Conservation (phyloP, 768 basidiomycete genomes). For the Lentinula sp. region DNA sequence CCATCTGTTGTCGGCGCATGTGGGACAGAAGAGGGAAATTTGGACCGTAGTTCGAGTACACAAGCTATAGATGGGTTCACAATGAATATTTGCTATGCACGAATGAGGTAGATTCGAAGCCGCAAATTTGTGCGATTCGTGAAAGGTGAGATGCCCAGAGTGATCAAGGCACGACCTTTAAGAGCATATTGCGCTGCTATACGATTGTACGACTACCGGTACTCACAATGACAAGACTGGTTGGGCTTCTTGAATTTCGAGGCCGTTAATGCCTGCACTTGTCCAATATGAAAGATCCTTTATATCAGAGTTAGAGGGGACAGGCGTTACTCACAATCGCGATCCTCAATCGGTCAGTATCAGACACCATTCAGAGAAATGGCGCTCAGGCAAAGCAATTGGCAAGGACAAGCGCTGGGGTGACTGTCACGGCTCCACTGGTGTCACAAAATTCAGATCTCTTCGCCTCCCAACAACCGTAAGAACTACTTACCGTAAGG, state of each 20-base stretch:
- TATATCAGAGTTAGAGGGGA: constrained; percentile 2
- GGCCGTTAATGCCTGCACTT: constrained; percentile 37
- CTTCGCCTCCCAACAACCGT: not conserved
- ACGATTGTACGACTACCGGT: not conserved
- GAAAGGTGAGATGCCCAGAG: not conserved
- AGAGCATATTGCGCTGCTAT: too few species aligned
- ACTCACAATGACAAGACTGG: constrained; percentile 35
- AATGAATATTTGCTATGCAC: too few species aligned
- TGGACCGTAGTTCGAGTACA: constrained; percentile 32
- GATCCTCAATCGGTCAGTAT: constrained; percentile 32
- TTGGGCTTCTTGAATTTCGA: constrained; percentile 37
- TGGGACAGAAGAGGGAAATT: constrained; percentile 22
- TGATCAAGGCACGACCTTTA: not conserved
- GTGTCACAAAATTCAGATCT: not conserved
- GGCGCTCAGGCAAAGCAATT: constrained; percentile 2
- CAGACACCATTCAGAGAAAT: constrained; percentile 7
- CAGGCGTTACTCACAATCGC: constrained; percentile 25
- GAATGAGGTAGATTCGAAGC: not conserved
- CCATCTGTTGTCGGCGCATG: constrained; percentile 15
- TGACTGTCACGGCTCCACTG: not conserved
- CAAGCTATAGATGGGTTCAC: constrained; percentile 27
- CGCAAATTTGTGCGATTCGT: not conserved
- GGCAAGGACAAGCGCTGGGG: not conserved
- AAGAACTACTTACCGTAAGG: not conserved
- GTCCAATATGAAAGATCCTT: not conserved